Evolutionary conservation across 2,329 filamentous ascomycete genomes (phyloP).

Genomic region (Cercospora sojina): DNA sequence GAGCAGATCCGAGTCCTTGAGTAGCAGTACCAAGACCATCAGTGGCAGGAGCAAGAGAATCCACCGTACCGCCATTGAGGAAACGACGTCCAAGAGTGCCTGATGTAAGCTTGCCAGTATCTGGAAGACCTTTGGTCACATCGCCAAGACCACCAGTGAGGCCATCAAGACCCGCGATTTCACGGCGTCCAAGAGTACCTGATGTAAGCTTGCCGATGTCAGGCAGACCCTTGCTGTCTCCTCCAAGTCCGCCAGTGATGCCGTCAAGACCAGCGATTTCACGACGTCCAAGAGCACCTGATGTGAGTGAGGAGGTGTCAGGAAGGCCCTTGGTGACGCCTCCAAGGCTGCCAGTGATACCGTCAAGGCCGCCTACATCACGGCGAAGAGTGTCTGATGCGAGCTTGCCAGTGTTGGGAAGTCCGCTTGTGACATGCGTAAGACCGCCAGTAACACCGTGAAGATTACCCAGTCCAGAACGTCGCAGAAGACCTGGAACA

Average conservation of each 20-base stretch:
- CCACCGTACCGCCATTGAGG: not conserved
- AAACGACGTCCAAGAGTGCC: not conserved
- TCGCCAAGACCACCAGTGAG: not conserved
- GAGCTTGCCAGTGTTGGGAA: not conserved
- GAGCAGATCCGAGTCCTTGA: not conserved
- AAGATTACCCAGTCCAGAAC: not conserved
- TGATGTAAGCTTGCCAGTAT: not conserved
- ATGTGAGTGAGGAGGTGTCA: not conserved
- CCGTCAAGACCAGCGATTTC: not conserved
- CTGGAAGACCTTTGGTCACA: not conserved
- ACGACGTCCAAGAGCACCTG: not conserved
- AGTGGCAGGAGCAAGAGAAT: not conserved
- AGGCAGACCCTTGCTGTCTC: not conserved
- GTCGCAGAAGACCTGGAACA: not conserved
- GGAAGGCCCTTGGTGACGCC: not conserved
- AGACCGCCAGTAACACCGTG: not conserved
- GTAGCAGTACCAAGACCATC: not conserved
- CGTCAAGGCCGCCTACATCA: not conserved
- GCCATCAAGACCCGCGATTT: not conserved
- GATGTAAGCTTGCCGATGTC: not conserved
- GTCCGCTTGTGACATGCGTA: not conserved
- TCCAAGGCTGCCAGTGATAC: not conserved
- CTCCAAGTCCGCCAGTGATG: not conserved
- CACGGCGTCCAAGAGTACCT: not conserved
- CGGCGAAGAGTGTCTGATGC: not conserved